A percentile compares a stretch with the other conserved stretches of the same genome.
Evolutionary conservation across 257 asterid species (phyloP).

Genomic region (Ilex asprella): DNA sequence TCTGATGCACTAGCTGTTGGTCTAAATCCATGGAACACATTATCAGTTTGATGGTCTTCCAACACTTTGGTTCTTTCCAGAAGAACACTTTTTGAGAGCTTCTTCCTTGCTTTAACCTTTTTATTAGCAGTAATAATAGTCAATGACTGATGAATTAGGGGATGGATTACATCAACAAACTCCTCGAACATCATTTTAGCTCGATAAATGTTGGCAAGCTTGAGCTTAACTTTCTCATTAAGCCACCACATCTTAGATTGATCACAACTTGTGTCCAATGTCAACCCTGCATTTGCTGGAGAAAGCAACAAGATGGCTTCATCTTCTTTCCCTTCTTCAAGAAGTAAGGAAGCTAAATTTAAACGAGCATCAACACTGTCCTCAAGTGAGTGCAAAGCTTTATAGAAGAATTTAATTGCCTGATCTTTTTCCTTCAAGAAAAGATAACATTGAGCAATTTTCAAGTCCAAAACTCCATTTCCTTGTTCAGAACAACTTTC

Average conservation of each 20-base stretch:
- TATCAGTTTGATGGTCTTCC: constrained; percentile 46
- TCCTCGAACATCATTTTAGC: constrained; percentile 58
- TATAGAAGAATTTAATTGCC: constrained; percentile 2
- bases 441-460: no score
- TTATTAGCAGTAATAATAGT: constrained; percentile 46
- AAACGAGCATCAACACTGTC: constrained; percentile 65
- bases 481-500: no score
- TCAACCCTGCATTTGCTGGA: constrained; percentile 53
- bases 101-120: constrained; percentile 47
- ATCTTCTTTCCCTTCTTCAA: constrained; percentile 68
- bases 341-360: constrained; percentile 60
- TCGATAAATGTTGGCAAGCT: constrained; percentile 68
- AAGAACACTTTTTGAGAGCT: constrained; percentile 58
- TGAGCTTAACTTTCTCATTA: constrained; percentile 67
- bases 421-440: no score
- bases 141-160: constrained; percentile 66
- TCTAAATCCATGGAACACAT: constrained; percentile 62
- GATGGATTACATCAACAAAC: constrained; percentile 60
- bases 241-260: constrained; percentile 57
- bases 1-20: constrained; percentile 71
- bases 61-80: constrained; percentile 64
- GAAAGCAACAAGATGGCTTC: constrained; percentile 85
- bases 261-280: constrained; percentile 21
- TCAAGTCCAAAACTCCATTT: no score
- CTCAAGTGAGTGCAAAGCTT: constrained; percentile 56